Evolutionary conservation across 2,329 filamentous ascomycete species (phyloP), one percentile per base, ranked within the genome.

Genomic region (Penicillium sp.): DNA sequence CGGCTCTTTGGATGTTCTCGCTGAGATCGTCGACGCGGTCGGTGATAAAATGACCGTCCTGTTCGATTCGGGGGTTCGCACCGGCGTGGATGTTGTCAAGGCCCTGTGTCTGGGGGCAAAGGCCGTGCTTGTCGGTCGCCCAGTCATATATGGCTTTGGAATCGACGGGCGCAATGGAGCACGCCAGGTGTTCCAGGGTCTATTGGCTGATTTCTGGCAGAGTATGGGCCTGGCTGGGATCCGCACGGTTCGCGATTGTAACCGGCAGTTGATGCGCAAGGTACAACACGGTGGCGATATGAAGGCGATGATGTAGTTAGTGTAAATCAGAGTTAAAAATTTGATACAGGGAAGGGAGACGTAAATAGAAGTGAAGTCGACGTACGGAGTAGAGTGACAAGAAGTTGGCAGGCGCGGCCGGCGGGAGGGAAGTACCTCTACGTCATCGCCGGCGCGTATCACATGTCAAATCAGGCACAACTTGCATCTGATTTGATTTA

Each of bases 1-100:
- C 23, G 76, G 75, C 7, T 77, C 74, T 41, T 63, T 82, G 40
- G 77, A 83, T 67, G 64, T 84, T 64, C 70, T 87, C 40, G 79
- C 82, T 0, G 78, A 84, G 58, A 83, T 87, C 54, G 80, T 83
- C 53, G 82, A 85, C 3, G 83, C 82, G 0, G 84, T 85, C 0
- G 82, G 73, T 23, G 69, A 73, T 39, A 69, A 69, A 47, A 54
- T 74, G 56, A 77, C 74, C 1, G 69, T 82, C 2, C 68, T 82
- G 7, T 82, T 82, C 48, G 80, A 83, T 59, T 77, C 74, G 12
- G 80, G 80, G 1, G 70, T 81, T 34, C 69, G 78, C 10, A 76
- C 73, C 4, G 80, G 80, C 3, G 72, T 68, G 2, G 80, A 82
- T 64, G 71, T 80, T 27, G 69, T 79, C 43, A 82, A 83, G 55